Percentiles rank a stretch among this genome's conserved stretches.
Conservation (phyloP, 352 stramenopile genomes). For the Elongisporangium undulatum region DNA sequence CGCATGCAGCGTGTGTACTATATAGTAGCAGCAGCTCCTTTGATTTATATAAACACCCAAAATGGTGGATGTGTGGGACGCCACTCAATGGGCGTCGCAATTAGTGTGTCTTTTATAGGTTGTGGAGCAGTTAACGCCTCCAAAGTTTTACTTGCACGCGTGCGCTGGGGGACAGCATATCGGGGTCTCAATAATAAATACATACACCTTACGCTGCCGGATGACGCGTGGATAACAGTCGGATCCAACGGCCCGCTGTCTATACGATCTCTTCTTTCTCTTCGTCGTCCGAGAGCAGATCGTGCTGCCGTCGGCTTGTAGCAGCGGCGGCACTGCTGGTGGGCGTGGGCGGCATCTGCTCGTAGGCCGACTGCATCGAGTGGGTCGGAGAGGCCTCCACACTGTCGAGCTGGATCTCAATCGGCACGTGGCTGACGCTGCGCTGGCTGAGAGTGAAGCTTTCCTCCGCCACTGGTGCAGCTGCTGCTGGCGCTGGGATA, state of each 20-base stretch:
- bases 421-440: constrained; percentile 18
- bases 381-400: constrained; percentile 23
- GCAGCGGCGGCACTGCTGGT: constrained; percentile 6
- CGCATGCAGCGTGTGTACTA: not conserved
- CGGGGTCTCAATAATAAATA: not conserved
- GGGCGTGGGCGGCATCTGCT: constrained; percentile 23
- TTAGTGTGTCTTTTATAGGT: not conserved
- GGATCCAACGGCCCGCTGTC: not conserved
- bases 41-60: not conserved
- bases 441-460: constrained; percentile 1
- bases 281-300: not conserved
- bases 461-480: not conserved
- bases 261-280: not conserved
- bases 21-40: not conserved
- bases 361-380: constrained; percentile 22
- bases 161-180: not conserved
- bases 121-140: not conserved
- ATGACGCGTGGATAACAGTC: not conserved
- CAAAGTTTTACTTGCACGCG: not conserved
- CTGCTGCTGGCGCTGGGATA: constrained; percentile 10
- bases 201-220: not conserved
- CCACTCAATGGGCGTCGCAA: not conserved
- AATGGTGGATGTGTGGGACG: not conserved
- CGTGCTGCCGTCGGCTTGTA: not conserved
- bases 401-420: constrained; percentile 38